Base-by-base conservation (phyloP, 225 moss, liverwort and hornwort species). In the Lunularia cruciata region DNA sequence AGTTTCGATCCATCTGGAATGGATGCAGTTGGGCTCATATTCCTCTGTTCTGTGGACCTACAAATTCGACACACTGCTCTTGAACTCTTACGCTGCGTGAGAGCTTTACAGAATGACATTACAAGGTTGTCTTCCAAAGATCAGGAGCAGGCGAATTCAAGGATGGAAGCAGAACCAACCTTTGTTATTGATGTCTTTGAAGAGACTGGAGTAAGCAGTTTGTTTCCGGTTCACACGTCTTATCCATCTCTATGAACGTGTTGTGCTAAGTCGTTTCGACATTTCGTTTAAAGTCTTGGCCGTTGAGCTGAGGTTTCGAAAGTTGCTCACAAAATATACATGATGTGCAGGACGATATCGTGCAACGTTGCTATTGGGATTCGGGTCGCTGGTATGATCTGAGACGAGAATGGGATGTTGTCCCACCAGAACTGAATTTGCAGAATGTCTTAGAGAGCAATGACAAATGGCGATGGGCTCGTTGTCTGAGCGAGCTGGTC, bases 101-200 rank as follows among this genome's bases (percentile, higher is more conserved):
- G 98, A 54, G 86, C 87, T 65, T 76, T 98, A 55, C 98, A 98
- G 80, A 98, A 89, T 70, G 93, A 98, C 70, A 98, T 98, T 30
- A 89, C 86, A 75, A 86, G 67, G 78, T 32, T 91, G 70, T 68
- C 83, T 75, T 34, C 80, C 68, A 68, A 89, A 79, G 73, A 72
- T 63, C 81, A 78, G 81, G 87, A 84, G 52, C 67, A 67, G 46
- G 58, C 35, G 28, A 77, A 68, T 58, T 51, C 60, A 15, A 74
- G 72, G 37, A 67, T 69, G 42, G 84, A 84, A 52, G 81, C 84
- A 71, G 85, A 83, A 62, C 79, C 91, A 67, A 85, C 89, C 67
- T 98, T 98, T 84, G 98, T 98, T 35, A 91, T 98, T 75, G 98
- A 98, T 78, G 93, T 98, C 36, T 93, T 98, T 75, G 98, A 98